These are phyloP conservation scores for Phytophthora citricola DNA, from an alignment of 352 stramenopile genomes.

Conservation along the genomic window DNA sequence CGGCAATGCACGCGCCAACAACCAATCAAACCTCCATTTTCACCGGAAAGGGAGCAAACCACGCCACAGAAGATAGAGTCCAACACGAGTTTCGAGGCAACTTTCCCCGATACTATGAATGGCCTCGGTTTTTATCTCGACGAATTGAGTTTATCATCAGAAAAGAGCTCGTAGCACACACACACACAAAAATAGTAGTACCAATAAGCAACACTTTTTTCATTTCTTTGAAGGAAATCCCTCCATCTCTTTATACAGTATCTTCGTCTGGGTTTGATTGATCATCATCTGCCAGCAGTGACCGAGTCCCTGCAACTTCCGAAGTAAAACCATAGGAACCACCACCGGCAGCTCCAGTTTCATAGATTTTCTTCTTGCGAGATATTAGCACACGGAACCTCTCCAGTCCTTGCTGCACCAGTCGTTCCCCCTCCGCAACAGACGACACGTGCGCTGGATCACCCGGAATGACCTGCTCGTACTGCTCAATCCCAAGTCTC, in stretches of 20 bases:
- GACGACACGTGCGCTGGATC: conserved; percentile 42
- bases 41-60: no score
- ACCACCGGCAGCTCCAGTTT: conserved; percentile 21
- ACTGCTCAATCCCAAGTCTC: conserved; percentile 67
- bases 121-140: conserved; percentile 5
- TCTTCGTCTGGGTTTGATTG: conserved; percentile 1
- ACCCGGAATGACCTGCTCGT: conserved; percentile 61
- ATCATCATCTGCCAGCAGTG: conserved; percentile 29
- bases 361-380: conserved; percentile 45
- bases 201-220: no score
- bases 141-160: conserved; percentile 1
- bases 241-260: background rate
- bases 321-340: conserved; percentile 46
- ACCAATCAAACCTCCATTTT: background rate
- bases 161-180: conserved; percentile 8
- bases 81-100: background rate
- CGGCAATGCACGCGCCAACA: conserved; percentile 12
- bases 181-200: background rate
- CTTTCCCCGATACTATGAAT: background rate
- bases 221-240: background rate
- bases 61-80: no score
- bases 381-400: conserved; percentile 43
- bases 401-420: conserved; percentile 63
- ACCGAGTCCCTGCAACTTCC: conserved; percentile 19
- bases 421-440: conserved; percentile 53